Evolutionary conservation across 108 stramenopile genomes (phyloP).

Genomic region (Poteriospumella lacustris): DNA sequence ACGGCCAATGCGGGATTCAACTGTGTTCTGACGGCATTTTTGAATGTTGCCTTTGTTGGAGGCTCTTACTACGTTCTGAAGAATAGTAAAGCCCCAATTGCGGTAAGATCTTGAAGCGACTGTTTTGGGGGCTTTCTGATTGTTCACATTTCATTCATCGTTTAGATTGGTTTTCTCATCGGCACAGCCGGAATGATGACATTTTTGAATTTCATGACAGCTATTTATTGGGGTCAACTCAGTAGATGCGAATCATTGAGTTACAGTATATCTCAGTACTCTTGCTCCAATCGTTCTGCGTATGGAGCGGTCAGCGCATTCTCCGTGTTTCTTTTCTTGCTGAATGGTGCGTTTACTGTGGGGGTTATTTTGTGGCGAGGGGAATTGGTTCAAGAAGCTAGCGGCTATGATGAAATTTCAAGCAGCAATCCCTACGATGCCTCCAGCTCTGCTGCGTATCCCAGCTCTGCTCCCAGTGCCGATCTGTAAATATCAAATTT

Average conservation of each 20-base stretch:
- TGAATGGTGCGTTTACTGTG: neutral
- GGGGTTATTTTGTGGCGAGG: constrained; percentile 7
- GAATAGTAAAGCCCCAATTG: constrained; percentile 28
- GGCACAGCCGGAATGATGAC: constrained; percentile 39
- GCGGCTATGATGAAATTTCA: neutral
- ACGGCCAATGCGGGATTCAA: constrained; percentile 51
- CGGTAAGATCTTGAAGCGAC: neutral
- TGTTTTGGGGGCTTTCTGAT: neutral
- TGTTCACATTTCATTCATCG: neutral
- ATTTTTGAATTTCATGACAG: constrained; percentile 37
- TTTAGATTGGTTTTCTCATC: constrained; percentile 34
- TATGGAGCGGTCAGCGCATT: constrained; percentile 30
- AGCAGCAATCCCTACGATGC: neutral
- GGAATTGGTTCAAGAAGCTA: neutral
- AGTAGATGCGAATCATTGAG: constrained; percentile 1
- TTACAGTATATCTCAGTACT: neutral
- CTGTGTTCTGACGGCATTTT: constrained; percentile 36
- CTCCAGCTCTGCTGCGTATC: neutral
- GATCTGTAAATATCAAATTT: too few relatives aligned
- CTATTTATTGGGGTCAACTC: constrained; percentile 38
- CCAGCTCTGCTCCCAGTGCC: neutral
- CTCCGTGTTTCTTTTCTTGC: constrained; percentile 4
- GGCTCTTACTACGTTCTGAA: constrained; percentile 31
- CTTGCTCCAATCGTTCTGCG: neutral
- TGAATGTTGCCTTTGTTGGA: constrained; percentile 32